phyloP scores from a whole-genome alignment of 2,329 filamentous ascomycete species.

The Sordariomycetes sp. region DNA sequence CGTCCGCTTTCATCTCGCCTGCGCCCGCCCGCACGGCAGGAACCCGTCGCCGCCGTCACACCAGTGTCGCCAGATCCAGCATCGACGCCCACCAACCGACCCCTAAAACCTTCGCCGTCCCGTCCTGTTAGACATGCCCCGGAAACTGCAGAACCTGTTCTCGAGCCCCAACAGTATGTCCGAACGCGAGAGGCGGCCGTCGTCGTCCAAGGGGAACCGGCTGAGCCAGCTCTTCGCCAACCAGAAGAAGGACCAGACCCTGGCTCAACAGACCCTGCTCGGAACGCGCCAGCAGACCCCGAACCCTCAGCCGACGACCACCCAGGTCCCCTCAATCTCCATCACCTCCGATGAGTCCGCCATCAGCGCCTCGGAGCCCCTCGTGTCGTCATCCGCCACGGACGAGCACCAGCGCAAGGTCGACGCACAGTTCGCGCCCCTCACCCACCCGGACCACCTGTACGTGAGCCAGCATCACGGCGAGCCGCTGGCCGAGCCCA shows the following conservation, averaged over 20 bases:
- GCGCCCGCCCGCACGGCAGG: not conserved
- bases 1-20: not conserved
- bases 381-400: slow-evolving; percentile 52
- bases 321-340: slow-evolving; percentile 3
- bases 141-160: slow-evolving; percentile 45
- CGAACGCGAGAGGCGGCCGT: slow-evolving; percentile 45
- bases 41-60: not conserved
- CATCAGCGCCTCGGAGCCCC: slow-evolving; percentile 61
- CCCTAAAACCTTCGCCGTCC: not conserved
- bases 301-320: not conserved
- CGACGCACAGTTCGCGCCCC: slow-evolving; percentile 84
- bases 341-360: slow-evolving; percentile 27
- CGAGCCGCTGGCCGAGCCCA: slow-evolving; percentile 62
- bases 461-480: slow-evolving; percentile 85
- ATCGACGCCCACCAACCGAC: not conserved
- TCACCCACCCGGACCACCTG: slow-evolving; percentile 67
- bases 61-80: not conserved
- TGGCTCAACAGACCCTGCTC: slow-evolving; percentile 54
- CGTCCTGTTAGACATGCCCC: slow-evolving; percentile 34
- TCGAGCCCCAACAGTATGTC: slow-evolving; percentile 32
- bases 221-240: slow-evolving; percentile 74
- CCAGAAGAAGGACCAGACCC: slow-evolving; percentile 58
- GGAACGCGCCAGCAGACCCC: slow-evolving; percentile 48
- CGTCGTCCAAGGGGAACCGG: slow-evolving; percentile 58
- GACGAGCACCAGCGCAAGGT: slow-evolving; percentile 65